Evolutionary conservation across 2,329 filamentous ascomycete species (phyloP), one percentile per base, ranked within the genome.

Genomic region (Samsoniella hepiali): DNA sequence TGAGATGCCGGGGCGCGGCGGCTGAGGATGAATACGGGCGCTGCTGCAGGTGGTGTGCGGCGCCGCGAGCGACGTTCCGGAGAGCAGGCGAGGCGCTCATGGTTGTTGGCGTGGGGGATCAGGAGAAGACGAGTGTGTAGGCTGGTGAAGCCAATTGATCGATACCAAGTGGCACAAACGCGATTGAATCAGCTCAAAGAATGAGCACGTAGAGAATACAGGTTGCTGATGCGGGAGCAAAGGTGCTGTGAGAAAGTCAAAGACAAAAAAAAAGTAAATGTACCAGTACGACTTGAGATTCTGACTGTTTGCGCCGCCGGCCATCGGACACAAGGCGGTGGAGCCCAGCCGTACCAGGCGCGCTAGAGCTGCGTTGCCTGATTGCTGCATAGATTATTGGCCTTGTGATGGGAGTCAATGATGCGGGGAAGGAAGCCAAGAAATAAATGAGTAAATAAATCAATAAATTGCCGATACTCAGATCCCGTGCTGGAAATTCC

Each of bases 1-100:
- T 88, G 59, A 99, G 83, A 82, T 98, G 94, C 68, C 95, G 89
- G 56, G 92, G 90, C 38, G 70, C 67, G 2, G 75, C 59, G 7
- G 73, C 61, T 32, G 59, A 29, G 17, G 40, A 55, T 4, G 60
- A 49, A n/a, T 27, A 62, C 32, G 22, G 38, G 27, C 44, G 44
- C 27, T 58, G 54, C 54, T 53, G 61, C 38, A 58, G 61, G 47
- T 36, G 54, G 45, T 17, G 45, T 45, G 54, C 47, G 54, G 54
- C 45, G 29, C 53, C 54, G 31, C 58, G 50, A 22, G 50, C 58
- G 34, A 34, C 53, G 32, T 32, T 27, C 32, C 51, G 60, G 27
- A 62, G 22, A 56, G 58, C 38, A 29, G 58, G 40, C 11, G 58
- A 62, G 50, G 50, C 27, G 49, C 40, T 62, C 58, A 62, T 62